Base-by-base conservation (phyloP, 139 green algal species). In the Trebouxia sp. region DNA sequence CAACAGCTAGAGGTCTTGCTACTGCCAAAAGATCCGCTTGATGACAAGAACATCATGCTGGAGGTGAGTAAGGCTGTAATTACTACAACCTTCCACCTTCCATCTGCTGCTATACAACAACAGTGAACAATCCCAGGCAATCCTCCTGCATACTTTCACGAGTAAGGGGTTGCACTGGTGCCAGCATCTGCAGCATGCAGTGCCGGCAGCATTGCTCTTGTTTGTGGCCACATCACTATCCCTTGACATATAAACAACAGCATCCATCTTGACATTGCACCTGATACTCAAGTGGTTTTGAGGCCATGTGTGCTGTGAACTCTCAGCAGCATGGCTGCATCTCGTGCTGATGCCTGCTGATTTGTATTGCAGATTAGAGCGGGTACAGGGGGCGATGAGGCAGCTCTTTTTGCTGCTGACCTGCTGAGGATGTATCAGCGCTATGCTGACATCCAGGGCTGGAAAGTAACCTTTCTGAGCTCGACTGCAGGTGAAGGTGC, bases 11-110 rank as follows among this genome's bases (percentile, higher is more conserved):
- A 92, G 69, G 48, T 96, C 39, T 76, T 97, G 87, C 87, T 99
- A 75, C 87, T 99, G 79, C 96, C 96, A 0, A 90, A 80, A 62
- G 95, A 98, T 81, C 95, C 95, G 0, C 86, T 98, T 38, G 95
- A 98, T 76, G 94, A 96, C 15, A 87, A 86, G 9, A 97, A 96
- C 84, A 96, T 97, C 84, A 97, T 98, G 90, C 88, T 98, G 11
- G 94, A 98, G 89, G 93, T 90, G 53, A 14, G 67, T 50, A 17
- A 30, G 28, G 43, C 30, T 58, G 81, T 20, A 92, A 5, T 76
- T 9, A 51, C n/a, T n/a, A n/a, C n/a, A n/a, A n/a, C n/a, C n/a
- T n/a, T n/a, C n/a, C n/a, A n/a, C n/a, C n/a, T n/a, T n/a, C n/a
- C n/a, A n/a, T n/a, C n/a, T n/a, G n/a, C n/a, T n/a, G n/a, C n/a